A percentile compares a stretch with the other conserved stretches of the same genome.
These are phyloP conservation scores for Chaetoceros muelleri DNA, from an alignment of 108 stramenopile species.

Conservation along the genomic window DNA sequence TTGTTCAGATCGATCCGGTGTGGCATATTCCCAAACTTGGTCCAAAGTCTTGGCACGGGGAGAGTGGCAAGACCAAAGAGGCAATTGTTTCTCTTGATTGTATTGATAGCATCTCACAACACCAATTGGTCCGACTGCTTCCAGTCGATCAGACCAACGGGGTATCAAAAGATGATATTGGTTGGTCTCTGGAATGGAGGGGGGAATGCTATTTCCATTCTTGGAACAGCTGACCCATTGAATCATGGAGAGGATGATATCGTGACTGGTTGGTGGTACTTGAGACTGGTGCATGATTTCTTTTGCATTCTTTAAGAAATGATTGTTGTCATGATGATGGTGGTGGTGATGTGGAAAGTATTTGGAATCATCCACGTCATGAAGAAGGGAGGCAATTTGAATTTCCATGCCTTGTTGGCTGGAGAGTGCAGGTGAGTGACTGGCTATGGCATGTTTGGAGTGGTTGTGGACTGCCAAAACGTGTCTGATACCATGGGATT, in stretches of 20 bases:
- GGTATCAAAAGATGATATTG: conserved; percentile 45
- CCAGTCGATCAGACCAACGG: conserved; percentile 55
- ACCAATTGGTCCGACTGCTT: conserved; percentile 55
- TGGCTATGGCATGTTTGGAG: conserved; percentile 25
- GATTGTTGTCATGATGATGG: conserved; percentile 1
- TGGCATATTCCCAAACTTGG: conserved; percentile 41
- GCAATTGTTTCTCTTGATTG: conserved; percentile 30
- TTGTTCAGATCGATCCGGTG: conserved; percentile 36
- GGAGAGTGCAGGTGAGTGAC: conserved; percentile 9
- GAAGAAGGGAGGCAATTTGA: conserved; percentile 42
- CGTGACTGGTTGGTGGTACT: conserved; percentile 2
- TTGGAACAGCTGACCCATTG: conserved; percentile 38
- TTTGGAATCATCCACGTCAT: conserved; percentile 61
- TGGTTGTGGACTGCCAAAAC: conserved; percentile 37
- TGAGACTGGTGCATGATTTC: conserved; percentile 21
- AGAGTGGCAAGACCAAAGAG: conserved; percentile 19
- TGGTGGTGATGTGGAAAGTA: conserved; percentile 37
- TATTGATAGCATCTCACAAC: conserved; percentile 67
- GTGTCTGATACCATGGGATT: conserved; percentile 44
- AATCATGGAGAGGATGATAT: conserved; percentile 40
- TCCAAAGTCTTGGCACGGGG: conserved; percentile 35
- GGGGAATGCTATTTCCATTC: conserved; percentile 51
- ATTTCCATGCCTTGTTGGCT: conserved; percentile 23
- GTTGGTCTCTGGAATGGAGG: conserved; percentile 6
- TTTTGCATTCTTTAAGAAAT: conserved; percentile 16